Evolutionary conservation across 164 flowering plant genomes (phyloP).

Genomic region (Paratinospora sagittata): DNA sequence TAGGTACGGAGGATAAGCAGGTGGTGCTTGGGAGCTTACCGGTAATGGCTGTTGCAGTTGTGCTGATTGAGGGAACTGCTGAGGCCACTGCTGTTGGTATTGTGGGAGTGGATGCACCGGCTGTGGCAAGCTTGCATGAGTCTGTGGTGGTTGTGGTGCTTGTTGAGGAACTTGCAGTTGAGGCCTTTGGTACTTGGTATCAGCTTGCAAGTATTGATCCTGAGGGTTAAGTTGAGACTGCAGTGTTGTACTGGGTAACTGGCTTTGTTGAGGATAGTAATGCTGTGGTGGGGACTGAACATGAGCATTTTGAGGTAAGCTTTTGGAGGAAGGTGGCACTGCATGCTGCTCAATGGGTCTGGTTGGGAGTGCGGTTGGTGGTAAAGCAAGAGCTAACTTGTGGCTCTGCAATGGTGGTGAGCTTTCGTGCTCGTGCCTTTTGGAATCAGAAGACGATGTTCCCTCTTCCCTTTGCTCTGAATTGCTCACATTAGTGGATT

Average conservation of each 20-base stretch:
- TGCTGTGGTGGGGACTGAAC: constrained; percentile 38
- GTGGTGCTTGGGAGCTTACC: constrained; percentile 40
- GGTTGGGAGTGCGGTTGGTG: constrained; percentile 34
- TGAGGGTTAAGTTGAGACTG: constrained; percentile 38
- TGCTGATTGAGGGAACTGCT: constrained; percentile 50
- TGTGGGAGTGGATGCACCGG: constrained; percentile 38
- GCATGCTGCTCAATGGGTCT: constrained; percentile 39
- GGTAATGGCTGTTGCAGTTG: constrained; percentile 46
- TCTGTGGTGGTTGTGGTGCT: constrained; percentile 37
- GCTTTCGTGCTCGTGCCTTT: constrained; percentile 39
- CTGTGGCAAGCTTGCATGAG: constrained; percentile 46
- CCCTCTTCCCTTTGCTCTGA: constrained; percentile 45
- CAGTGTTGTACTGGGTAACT: constrained; percentile 29
- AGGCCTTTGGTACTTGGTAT: constrained; percentile 46
- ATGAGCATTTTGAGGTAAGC: constrained; percentile 37
- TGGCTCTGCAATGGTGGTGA: constrained; percentile 46
- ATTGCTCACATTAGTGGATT: constrained; percentile 36
- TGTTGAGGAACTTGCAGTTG: constrained; percentile 45
- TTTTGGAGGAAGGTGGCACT: constrained; percentile 36
- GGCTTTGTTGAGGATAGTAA: constrained; percentile 52
- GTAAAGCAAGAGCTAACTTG: constrained; percentile 81
- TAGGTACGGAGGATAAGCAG: constrained; percentile 40
- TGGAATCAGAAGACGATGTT: constrained; percentile 37
- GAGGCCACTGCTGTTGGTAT: constrained; percentile 71
- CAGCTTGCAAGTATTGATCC: constrained; percentile 47